Percentiles rank a stretch among this genome's conserved stretches.
Conservation (phyloP, 768 basidiomycete species). For the Leccinum olivaceopallidum region DNA sequence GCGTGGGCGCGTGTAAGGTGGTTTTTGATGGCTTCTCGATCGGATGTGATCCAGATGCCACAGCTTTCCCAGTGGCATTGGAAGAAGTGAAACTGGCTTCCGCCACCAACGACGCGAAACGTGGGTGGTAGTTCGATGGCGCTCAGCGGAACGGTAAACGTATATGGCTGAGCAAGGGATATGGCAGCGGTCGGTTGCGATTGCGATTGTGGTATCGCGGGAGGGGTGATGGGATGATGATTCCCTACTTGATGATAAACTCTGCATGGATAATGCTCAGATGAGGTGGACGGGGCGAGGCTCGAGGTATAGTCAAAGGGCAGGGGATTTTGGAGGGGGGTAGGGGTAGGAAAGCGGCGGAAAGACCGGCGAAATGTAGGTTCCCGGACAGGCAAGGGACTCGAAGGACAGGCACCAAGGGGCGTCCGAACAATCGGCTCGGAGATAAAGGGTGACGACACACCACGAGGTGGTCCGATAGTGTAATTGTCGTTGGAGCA, state of each 20-base stretch:
- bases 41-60: constrained; percentile 20
- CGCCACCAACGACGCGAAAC: not conserved
- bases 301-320: not conserved
- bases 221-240: not conserved
- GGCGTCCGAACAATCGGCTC: constrained; percentile 10
- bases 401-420: not conserved
- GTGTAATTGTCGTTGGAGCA: not conserved
- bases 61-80: constrained; percentile 20
- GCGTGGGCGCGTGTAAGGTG: constrained; percentile 16
- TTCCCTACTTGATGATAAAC: not conserved
- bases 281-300: not conserved
- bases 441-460: not conserved
- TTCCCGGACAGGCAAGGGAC: not conserved
- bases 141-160: constrained; percentile 7
- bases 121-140: constrained; percentile 10
- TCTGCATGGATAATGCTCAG: not conserved
- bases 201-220: not conserved
- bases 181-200: not conserved
- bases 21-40: constrained; percentile 12
- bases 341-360: not conserved
- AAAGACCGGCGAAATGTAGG: not conserved
- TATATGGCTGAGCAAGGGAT: not conserved
- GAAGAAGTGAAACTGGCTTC: constrained; percentile 13
- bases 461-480: not conserved
- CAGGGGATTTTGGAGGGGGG: not conserved